Base-by-base conservation (phyloP, 2,329 filamentous ascomycete genomes). In the Fusarium brachygibbosum region DNA sequence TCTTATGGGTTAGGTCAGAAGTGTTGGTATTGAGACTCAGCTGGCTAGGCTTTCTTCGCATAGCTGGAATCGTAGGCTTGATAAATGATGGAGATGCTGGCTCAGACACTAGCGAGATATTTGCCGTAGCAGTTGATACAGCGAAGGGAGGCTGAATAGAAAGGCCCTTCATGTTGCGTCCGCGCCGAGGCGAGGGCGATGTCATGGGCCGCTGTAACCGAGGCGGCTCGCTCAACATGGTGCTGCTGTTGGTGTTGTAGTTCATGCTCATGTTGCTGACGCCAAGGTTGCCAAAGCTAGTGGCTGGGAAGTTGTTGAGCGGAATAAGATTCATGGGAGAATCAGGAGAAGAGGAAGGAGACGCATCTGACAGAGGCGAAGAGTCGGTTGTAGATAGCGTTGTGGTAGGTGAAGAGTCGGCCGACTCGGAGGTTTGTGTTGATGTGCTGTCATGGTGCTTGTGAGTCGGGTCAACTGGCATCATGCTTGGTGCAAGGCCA, bases 341-440 rank as follows among this genome's bases (percentile, higher is more conserved):
- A 79, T 98, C 94, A 11, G 95, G 95, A 2, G 95, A 98, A 23
- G 94, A 93, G 53, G 91, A 95, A 5, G 96, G 94, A 7, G 95
- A 98, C 10, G 93, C 91, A 74, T 98, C 95, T 31, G 94, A 94
- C 49, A 96, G 86, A 31, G 93, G 93, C 11, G 93, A 95, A 7
- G 94, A 97, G 81, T 97, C 95, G 68, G 95, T 93, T 21, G 93
- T 97, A 8, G 94, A 97, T 50, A 96, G 88, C 3, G 95, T 97
- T 5, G 94, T 98, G 10, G 95, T 98, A 2, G 96, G 96, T 11
- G 95, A 98, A 23, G 95, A 97, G 76, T 97, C 94, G 41, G 93
- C 93, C 2, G 96, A 98, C 69, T 93, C 93, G 17, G 92, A 93
- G 56, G 86, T 86, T 68, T 91, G 90, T 4, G 91, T 93, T 10